Evolutionary conservation across 2,329 filamentous ascomycete genomes (phyloP), one percentile per base, ranked within the genome.

Genomic region (Aspergillus sp.): DNA sequence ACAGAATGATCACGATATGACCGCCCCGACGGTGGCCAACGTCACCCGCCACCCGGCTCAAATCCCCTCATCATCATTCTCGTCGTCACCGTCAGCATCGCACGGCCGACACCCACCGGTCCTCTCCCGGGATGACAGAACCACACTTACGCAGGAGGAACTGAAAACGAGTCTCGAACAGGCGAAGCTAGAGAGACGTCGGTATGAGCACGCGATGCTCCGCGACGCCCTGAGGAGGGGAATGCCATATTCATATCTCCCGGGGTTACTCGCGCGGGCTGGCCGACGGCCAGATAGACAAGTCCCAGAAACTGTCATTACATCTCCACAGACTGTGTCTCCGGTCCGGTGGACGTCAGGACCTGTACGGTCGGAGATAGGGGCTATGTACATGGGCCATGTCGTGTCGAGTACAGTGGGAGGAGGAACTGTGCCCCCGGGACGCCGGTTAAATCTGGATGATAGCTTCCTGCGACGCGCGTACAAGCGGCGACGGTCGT

Each of bases 391-490:
- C 19, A 24, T 13, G 17, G 24, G 11, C 6, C 8, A 43, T 43
- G 9, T 10, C 26, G 26, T 30, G 26, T 7, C 26, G 14, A 33
- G 17, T 13, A 10, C 26, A 8, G 4, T 22, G 1, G 1, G 20
- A 16, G 9, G 26, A 19, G 26, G 26, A 30, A 16, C 16, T 38
- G 35, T 2, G n/a, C 40, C 19, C 1, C 4, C 40, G 22, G 40
- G 11, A 19, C 13, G 38, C 10, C 17, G 46, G 17, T 17, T 44
- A 6, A 24, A 45, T 5, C 42, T 56, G 5, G 54, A 56, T 40
- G 54, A 53, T 43, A 56, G 54, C 42, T 56, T 56, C 24, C 17
- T 56, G 44, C 38, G 48, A 3, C 17, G 54, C 19, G 51, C 51
- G 22, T 56, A 56, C 49, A 56, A 56, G 30, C 41, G 51, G 19